Percentiles rank a stretch among this genome's conserved stretches.
Evolutionary conservation across 345 rosid species (phyloP).

Genomic region (Nephelium lappaceum): DNA sequence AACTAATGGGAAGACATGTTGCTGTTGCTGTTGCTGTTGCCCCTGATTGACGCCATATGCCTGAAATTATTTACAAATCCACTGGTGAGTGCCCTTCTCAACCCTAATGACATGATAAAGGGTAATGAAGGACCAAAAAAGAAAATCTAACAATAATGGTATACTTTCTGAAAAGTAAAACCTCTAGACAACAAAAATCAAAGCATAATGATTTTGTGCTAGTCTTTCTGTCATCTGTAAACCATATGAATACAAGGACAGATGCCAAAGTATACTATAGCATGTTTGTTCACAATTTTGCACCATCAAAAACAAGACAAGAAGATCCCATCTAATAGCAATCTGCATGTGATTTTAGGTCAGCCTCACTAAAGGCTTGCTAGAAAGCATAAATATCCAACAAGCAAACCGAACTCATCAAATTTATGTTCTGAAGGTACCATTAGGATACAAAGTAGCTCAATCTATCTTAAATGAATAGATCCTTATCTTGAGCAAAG

Average conservation of each 20-base stretch:
- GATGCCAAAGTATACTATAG: neutral
- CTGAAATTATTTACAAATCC: slow-evolving; percentile 38
- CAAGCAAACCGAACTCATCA: neutral
- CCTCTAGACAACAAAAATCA: slow-evolving; percentile 1
- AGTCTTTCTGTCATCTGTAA: neutral
- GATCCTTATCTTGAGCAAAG: slow-evolving; percentile 6
- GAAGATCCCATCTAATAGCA: neutral
- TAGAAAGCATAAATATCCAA: neutral
- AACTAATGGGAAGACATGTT: slow-evolving; percentile 48
- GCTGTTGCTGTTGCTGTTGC: slow-evolving; percentile 61
- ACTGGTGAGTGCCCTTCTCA: slow-evolving; percentile 18
- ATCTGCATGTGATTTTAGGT: neutral
- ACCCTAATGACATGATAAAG: slow-evolving; percentile 4
- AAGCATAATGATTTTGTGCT: neutral
- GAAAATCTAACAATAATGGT: neutral
- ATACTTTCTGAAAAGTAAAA: neutral
- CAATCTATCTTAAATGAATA: neutral
- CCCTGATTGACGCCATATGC: slow-evolving; percentile 58
- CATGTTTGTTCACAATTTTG: slow-evolving; percentile 1
- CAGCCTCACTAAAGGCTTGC: neutral
- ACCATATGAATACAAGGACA: neutral
- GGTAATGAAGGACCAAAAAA: neutral
- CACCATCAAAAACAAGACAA: neutral
- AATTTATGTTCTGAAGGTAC: neutral
- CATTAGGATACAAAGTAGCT: neutral